Conservation (phyloP, 176 grass and related monocot species). For the Poa pratensis region DNA sequence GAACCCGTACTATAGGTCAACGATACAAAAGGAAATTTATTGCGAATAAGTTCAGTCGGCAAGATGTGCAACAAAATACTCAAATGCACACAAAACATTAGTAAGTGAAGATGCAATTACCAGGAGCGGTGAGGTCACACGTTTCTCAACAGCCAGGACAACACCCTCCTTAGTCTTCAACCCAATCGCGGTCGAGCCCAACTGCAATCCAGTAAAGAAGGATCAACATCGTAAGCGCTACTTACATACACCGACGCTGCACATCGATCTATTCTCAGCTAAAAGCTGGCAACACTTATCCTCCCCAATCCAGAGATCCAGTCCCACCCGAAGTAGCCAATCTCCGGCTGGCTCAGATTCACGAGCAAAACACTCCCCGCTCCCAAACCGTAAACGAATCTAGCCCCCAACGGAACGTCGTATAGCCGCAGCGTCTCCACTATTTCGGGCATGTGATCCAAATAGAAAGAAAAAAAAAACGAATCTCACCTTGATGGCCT, state of each 20-base stretch:
- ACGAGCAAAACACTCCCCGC: not conserved
- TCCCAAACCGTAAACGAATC: slow-evolving; percentile 2
- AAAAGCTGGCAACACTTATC: not conserved
- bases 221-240: slow-evolving; percentile 21
- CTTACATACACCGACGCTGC: not conserved
- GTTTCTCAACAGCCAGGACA: slow-evolving; percentile 95
- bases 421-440: not conserved
- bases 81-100: not conserved
- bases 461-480: no score
- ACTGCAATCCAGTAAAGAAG: slow-evolving; percentile 39
- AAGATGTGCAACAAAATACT: not conserved
- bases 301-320: not conserved
- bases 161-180: slow-evolving; percentile 94
- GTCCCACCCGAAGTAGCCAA: not conserved
- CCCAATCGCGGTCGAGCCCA: slow-evolving; percentile 90
- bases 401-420: not conserved
- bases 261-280: slow-evolving; percentile 13
- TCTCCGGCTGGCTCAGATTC: not conserved
- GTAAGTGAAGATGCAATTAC: slow-evolving; percentile 41
- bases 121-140: slow-evolving; percentile 88
- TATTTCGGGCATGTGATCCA: slow-evolving; percentile 8
- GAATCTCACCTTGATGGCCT: slow-evolving; percentile 85
- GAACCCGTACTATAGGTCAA: not conserved
- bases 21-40: not conserved
- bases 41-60: not conserved